Conservation (phyloP, 768 basidiomycete genomes). For the Mycena kentingensis region DNA sequence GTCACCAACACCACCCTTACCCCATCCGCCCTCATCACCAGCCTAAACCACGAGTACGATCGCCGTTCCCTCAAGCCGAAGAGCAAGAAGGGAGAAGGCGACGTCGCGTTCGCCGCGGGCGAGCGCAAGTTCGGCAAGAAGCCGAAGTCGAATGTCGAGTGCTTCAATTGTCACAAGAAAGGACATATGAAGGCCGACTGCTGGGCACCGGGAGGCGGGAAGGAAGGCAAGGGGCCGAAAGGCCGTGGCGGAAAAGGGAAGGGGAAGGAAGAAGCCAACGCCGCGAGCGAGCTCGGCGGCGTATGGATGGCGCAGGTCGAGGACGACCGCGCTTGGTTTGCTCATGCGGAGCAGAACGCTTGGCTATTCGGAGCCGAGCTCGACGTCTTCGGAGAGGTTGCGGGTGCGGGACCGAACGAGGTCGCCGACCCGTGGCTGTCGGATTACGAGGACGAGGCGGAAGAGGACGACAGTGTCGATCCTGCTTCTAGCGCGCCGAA, state of each 20-base stretch:
- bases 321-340: slow-evolving; percentile 12
- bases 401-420: background rate
- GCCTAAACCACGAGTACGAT: slow-evolving; percentile 22
- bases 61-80: slow-evolving; percentile 10
- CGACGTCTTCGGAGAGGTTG: background rate
- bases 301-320: slow-evolving; percentile 20
- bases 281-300: slow-evolving; percentile 4
- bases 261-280: slow-evolving; percentile 4
- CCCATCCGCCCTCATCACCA: slow-evolving; percentile 21
- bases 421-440: slow-evolving; percentile 4
- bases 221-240: slow-evolving; percentile 24
- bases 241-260: slow-evolving; percentile 8
- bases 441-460: slow-evolving; percentile 11
- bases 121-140: background rate
- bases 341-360: slow-evolving; percentile 4
- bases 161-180: slow-evolving; percentile 25
- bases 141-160: slow-evolving; percentile 13
- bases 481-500: background rate
- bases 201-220: slow-evolving; percentile 13
- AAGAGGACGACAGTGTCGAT: slow-evolving; percentile 6
- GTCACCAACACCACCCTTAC: slow-evolving; percentile 11
- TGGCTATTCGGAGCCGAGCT: background rate
- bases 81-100: slow-evolving; percentile 12
- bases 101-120: slow-evolving; percentile 13
- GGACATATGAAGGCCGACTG: slow-evolving; percentile 24